Base-by-base conservation (phyloP, 2,329 filamentous ascomycete genomes). In the Fusarium humuli region DNA sequence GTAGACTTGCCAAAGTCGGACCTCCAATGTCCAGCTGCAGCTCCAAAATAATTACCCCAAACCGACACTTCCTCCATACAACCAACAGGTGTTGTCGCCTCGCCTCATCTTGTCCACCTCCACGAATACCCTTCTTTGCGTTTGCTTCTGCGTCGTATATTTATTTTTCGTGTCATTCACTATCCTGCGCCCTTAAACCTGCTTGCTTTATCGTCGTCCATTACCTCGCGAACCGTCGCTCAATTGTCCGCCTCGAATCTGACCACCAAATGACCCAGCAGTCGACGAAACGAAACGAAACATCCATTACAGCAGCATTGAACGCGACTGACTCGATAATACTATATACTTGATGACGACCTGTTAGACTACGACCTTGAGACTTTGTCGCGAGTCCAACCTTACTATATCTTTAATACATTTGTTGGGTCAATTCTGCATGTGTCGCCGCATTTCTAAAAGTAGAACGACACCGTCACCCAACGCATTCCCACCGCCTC, bases 41-140 rank as follows among this genome's bases (percentile, higher is more conserved):
- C 65, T 70, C 69, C 69, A 62, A 70, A 69, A 64, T 65, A 71
- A 64, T 70, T 72, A 50, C 69, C 69, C 65, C 65, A 70, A 71
- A 72, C 69, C 65, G 57, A 69, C 57, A 65, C 55, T 69, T 69
- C 53, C 62, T 66, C 62, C 57, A 57, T 67, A 56, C 69, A 71
- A 70, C 69, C 50, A 65, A 60, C 61, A 63, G 49, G 57, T 62
- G 69, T 70, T 65, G 66, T 50, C 55, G 66, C 65, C 49, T 72
- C 29, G 60, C 34, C 49, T 53, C 14, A 13, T 23, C 22, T 50
- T 37, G 34, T 53, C 37, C 22, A 20, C 50, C 53, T 66, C 40
- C 34, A 30, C 42, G 27, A 58, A 46, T 44, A 44, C 44, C 27
- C 65, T 58, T 53, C 34, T 37, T 65, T 47, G 48, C 29, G 50